These are phyloP conservation scores for Pistacia atlantica DNA, from an alignment of 345 rosid species.

Conservation along the genomic window DNA sequence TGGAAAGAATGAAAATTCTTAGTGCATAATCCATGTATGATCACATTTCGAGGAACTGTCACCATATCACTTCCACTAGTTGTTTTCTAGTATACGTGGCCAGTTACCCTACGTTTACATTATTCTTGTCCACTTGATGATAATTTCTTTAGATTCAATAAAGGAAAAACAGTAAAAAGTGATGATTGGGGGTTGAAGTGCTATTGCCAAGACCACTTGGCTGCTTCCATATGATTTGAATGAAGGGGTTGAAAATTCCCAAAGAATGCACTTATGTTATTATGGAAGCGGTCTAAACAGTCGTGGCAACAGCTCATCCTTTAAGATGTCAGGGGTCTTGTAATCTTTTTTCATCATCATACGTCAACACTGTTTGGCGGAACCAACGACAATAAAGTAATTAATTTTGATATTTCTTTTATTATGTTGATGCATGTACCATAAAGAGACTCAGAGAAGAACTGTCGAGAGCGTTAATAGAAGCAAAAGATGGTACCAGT, in stretches of 20 bases:
- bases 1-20: neutral
- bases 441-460: constrained; percentile 71
- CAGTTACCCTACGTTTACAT: constrained; percentile 26
- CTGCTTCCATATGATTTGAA: constrained; percentile 9
- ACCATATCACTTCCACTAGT: constrained; percentile 10
- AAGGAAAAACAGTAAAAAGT: too few relatives aligned
- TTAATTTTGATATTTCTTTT: constrained; percentile 9
- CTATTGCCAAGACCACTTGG: neutral
- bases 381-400: constrained; percentile 9
- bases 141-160: neutral
- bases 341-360: constrained; percentile 5
- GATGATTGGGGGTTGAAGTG: constrained; percentile 17
- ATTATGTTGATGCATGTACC: constrained; percentile 32
- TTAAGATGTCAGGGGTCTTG: constrained; percentile 5
- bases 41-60: constrained; percentile 19
- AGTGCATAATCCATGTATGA: constrained; percentile 9
- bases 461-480: constrained; percentile 69
- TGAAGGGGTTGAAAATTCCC: neutral
- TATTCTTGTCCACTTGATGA: constrained; percentile 26
- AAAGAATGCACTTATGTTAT: neutral
- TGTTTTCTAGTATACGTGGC: constrained; percentile 32
- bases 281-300: constrained; percentile 6
- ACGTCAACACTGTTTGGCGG: constrained; percentile 27
- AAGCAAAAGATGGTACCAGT: constrained; percentile 51
- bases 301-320: constrained; percentile 17